Percentiles rank a stretch among this genome's conserved stretches.
phyloP scores from a whole-genome alignment of 2,329 filamentous ascomycete species.

The Dactylonectria macrodidyma region DNA sequence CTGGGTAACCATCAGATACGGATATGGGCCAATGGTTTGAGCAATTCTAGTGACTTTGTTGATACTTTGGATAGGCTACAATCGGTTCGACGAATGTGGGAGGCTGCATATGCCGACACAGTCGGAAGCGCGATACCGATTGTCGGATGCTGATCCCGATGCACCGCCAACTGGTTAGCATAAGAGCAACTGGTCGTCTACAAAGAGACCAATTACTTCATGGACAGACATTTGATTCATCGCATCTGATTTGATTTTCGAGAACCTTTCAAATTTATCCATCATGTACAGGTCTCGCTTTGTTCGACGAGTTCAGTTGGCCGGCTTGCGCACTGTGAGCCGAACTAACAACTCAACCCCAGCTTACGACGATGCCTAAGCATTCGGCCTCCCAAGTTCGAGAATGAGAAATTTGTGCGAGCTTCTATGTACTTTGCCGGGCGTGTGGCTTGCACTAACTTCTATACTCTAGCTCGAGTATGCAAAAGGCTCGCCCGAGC shows the following conservation, averaged over 20 bases:
- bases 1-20: conserved; percentile 13
- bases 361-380: conserved; percentile 25
- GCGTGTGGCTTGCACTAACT: not conserved
- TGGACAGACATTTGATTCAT: not conserved
- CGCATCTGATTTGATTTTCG: not conserved
- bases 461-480: conserved; percentile 31
- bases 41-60: conserved; percentile 1
- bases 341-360: conserved; percentile 1
- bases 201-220: not conserved
- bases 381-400: conserved; percentile 37
- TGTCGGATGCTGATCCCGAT: conserved; percentile 38
- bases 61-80: conserved; percentile 25
- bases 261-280: not conserved
- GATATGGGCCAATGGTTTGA: conserved; percentile 16
- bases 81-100: conserved; percentile 8
- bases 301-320: conserved; percentile 21
- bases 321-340: conserved; percentile 18
- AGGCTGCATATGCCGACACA: conserved; percentile 15
- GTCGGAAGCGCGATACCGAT: conserved; percentile 1
- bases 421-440: rapidly evolving
- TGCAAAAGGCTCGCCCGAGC: conserved; percentile 38
- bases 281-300: conserved; percentile 35
- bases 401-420: conserved; percentile 42
- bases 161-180: conserved; percentile 2
- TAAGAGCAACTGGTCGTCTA: conserved; percentile 12